Evolutionary conservation across 2,329 filamentous ascomycete species (phyloP), one percentile per base, ranked within the genome.

Genomic region (Penicillium corylophilum): DNA sequence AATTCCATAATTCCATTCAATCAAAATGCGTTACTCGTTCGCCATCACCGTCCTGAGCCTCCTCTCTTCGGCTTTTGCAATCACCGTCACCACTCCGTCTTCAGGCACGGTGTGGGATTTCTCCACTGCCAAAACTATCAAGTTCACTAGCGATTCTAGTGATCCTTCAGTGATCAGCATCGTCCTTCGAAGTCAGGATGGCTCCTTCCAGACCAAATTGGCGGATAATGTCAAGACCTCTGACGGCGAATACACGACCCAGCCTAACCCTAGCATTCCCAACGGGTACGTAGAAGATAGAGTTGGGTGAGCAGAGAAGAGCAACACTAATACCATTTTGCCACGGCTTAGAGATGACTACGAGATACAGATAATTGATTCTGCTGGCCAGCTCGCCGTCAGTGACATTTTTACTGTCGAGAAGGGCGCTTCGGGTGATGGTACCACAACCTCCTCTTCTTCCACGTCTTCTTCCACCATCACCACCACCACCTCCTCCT

Each of bases 121-220:
- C 26, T 28, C 26, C 26, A 28, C 26, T 28, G 26, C 26, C 26
- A 9, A 28, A 28, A 28, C 26, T 8, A 28, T 28, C 26, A 28
- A 28, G 12, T 28, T 28, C 26, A 28, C 47, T 15, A 50, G 47
- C n/a, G 24, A 26, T 12, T 28, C 47, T 33, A 18, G 47, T 39
- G 51, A 53, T 28, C 47, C 51, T 43, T 7, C 42, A 3, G 51
- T 53, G 23, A 39, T 53, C 38, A 53, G 51, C 26, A 53, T 53
- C 36, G 46, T 53, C 39, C 51, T 53, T 26, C 28, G 38, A 43
- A 46, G 5, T 28, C 13, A 50, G 47, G 51, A 53, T 53, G 51
- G 51, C 16, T 53, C 51, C 20, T 53, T 53, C 47, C 51, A 53
- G 47, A 53, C 51, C 24, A 53, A 53, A 46, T 46, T 53, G 43